Percentiles rank a stretch among this genome's conserved stretches.
These are phyloP conservation scores for Ophiostoma sp. DNA, from an alignment of 2,329 filamentous ascomycete species.

Conservation along the genomic window DNA sequence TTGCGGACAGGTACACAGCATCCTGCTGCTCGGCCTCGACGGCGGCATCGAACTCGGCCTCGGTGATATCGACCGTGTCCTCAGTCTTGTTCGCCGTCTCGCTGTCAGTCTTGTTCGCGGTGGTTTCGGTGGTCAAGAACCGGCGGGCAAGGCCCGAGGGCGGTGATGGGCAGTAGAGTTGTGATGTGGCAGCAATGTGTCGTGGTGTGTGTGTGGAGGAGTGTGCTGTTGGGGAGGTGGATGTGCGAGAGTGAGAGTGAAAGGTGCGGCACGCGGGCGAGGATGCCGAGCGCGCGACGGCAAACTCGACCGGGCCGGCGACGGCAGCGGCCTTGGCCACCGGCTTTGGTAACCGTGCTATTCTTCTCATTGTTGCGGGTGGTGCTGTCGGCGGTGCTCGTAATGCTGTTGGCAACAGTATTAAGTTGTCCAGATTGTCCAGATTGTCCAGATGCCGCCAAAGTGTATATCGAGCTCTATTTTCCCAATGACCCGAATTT, in stretches of 20 bases:
- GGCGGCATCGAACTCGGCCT: slow-evolving; percentile 3
- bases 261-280: neutral
- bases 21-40: neutral
- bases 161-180: slow-evolving; percentile 1
- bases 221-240: neutral
- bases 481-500: slow-evolving; percentile 7
- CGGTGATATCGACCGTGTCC: slow-evolving; percentile 16
- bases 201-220: slow-evolving; percentile 10
- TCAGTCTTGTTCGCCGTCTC: neutral
- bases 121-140: slow-evolving; percentile 7
- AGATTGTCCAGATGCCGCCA: neutral
- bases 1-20: neutral
- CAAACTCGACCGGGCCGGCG: slow-evolving; percentile 2
- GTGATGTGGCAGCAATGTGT: neutral
- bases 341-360: slow-evolving; percentile 35
- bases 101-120: neutral
- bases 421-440: too few relatives aligned
- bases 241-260: neutral
- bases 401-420: neutral
- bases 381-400: neutral
- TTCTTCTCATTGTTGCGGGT: slow-evolving; percentile 37
- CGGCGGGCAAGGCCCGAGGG: neutral
- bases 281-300: neutral
- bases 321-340: neutral
- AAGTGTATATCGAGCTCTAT: neutral